Evolutionary conservation across 305 asterid genomes (phyloP).

Genomic region (Plantago coronopus): DNA sequence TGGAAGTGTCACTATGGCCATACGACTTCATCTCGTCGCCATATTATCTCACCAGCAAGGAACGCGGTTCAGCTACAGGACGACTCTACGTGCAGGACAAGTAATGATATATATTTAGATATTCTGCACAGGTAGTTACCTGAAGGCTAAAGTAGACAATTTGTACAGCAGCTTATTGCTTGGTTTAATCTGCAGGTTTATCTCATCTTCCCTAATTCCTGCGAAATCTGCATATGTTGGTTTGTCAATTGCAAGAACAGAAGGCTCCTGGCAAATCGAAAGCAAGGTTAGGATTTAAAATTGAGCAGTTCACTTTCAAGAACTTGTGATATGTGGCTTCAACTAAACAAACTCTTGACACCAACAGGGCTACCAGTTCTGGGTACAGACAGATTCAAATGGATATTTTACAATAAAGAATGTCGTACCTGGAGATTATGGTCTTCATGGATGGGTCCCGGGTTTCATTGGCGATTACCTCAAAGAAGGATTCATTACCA

Average conservation of each 20-base stretch:
- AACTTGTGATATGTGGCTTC: neutral
- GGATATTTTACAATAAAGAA: slow-evolving; percentile 43
- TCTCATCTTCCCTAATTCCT: slow-evolving; percentile 34
- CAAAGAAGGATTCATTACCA: slow-evolving; percentile 29
- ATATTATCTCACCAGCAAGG: slow-evolving; percentile 37
- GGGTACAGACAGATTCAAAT: slow-evolving; percentile 39
- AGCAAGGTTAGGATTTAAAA: slow-evolving; percentile 38
- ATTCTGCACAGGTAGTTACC: neutral
- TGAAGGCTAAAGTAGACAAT: neutral
- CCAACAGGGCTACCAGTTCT: slow-evolving; percentile 46
- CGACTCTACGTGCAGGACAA: slow-evolving; percentile 41
- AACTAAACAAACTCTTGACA: neutral
- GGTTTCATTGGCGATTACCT: slow-evolving; percentile 50
- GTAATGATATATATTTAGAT: slow-evolving; percentile 16
- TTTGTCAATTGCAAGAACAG: slow-evolving; percentile 41
- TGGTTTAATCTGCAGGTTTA: slow-evolving; percentile 27
- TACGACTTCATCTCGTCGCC: slow-evolving; percentile 46
- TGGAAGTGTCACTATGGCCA: slow-evolving; percentile 39
- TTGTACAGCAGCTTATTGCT: neutral
- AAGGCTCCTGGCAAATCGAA: slow-evolving; percentile 55
- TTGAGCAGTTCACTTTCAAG: no score
- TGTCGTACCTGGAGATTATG: slow-evolving; percentile 41
- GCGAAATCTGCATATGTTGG: slow-evolving; percentile 45
- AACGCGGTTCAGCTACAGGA: slow-evolving; percentile 49
- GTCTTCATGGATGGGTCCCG: slow-evolving; percentile 51